Base-by-base conservation (phyloP, 768 basidiomycete species). In the Boletus rex-veris region DNA sequence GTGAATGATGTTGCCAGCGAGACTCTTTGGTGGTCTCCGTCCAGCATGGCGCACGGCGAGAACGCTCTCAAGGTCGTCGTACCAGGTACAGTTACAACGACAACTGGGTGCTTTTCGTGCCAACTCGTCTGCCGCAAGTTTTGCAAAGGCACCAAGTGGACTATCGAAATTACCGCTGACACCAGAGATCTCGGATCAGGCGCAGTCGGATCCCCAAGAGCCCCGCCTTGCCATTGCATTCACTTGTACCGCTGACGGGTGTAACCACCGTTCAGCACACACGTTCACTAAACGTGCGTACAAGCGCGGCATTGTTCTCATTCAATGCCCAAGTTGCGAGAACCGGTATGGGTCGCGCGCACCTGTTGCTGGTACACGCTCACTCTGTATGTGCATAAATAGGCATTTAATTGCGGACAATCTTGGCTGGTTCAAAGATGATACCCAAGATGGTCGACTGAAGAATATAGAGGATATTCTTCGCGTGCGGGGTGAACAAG, bases 371-470 rank as follows among this genome's bases (percentile, higher is more conserved):
- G 8, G 14, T n/a, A 5, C 4, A 26, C 8, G 19, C 54, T 55
- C 33, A 50, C 28, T 7, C 6, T 40, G 10, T 10, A 7, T 6
- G 3, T 14, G 21, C 24, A 12, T 15, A 21, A 52, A 21, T 56
- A 91, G 89, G 30, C 89, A 92, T 69, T 73, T 94, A 10, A 91
- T 93, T 59, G 93, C 93, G 5, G 93, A 96, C 65, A 86, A 96
- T 62, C 72, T 96, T 12, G 89, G 88, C 1, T 96, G 93, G 93
- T 96, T 96, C 75, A 85, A 90, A 62, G 90, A 93, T 28, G 80
- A 74, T 55, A 92, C 88, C 6, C 72, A 83, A 55, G 83, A 83
- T 5, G 90, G 90, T 6, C 84, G 81, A 54, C 70, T 88, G 24
- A 80, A 76, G 51, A 97, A 89, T 1, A 75, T 98, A 4, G 96